Base-by-base conservation (phyloP, 495 filamentous ascomycete species). In the Antarctomyces pellizariae region DNA sequence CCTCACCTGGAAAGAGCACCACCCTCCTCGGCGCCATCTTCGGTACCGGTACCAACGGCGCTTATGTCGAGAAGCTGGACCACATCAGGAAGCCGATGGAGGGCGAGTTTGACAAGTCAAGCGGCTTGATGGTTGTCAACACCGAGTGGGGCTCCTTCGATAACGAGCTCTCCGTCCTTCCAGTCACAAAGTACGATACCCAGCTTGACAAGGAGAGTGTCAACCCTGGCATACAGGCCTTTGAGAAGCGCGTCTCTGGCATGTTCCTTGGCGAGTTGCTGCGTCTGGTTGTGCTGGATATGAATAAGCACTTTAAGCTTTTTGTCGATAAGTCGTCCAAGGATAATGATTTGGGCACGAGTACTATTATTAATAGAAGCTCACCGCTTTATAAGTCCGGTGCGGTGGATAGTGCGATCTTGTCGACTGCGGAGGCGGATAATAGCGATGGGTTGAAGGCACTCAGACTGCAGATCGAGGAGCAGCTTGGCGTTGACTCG, bases 71-170 rank as follows among this genome's bases (percentile, higher is more conserved):
- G 51, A 75, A 75, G 43, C 42, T 77, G 7, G 39, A 49, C 26
- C 67, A 69, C 16, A 56, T 79, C 35, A 72, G 61, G 32, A 82
- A 79, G 44, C 56, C 71, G 16, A 44, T 66, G 21, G 45, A 52
- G 16, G 61, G 64, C 15, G 59, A 71, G 12, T 89, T 75, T 37
- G 80, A 95, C 47, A 64, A 62, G 24, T 68, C 64, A 3, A 89
- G 83, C 0, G 80, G 82, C 11, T 65, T 83, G 30, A 97, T 97
- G 86, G 79, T 97, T 30, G 67, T 97, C 46, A 97, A 97, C 49
- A 84, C 79, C 2, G 86, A 97, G 53, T 97, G 86, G 86, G 86
- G 86, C 29, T 89, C 77, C 31, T 97, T 97, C 41, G 86, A 97
- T 52, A 97, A 95, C 55, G 62, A 73, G 35, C 61, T 95, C 36